Base-by-base conservation (phyloP, 1,284 basidiomycete genomes). In the Peniophora sp. region DNA sequence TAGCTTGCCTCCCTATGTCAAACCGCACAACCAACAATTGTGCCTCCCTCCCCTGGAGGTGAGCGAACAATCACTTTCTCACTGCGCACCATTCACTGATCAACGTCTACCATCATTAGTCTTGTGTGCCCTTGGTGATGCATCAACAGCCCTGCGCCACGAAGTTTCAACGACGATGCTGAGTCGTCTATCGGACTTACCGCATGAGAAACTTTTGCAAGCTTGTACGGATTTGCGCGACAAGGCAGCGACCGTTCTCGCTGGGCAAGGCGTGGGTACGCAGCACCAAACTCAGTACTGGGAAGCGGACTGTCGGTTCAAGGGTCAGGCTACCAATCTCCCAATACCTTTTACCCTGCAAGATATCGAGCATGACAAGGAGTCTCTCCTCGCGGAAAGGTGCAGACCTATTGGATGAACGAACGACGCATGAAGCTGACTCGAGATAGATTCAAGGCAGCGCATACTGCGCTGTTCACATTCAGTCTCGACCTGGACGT, bases 81-180 rank as follows among this genome's bases (percentile, higher is more conserved):
- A 41, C 15, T n/a, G 9, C 9, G 15, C 10, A 5, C 18, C n/a
- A 9, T 5, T 10, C n/a, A 45, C 43, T 45, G 20, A 20, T 9
- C 18, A 24, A 20, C 37, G 8, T 10, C 34, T 36, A 36, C 10
- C 37, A 41, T 41, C 23, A 11, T 10, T 20, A 64, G 64, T 65
- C 8, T 56, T 65, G 10, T 66, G 64, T 47, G 63, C 64, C n/a
- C 59, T 64, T 42, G 64, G 64, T 2, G 63, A 64, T 47, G 64
- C 62, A 3, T 59, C 58, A 27, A 64, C 63, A 15, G 49, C 47
- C 14, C 45, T 58, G 20, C 51, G 57, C 20, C 52, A 57, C 52
- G 64, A 66, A 54, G 51, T 57, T 20, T 60, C 61, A 5, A 54
- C 54, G 24, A 59, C 61, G 3, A 47, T 61, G 27, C 55, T 64